Evolutionary conservation across 2,329 filamentous ascomycete species (phyloP), one percentile per base, ranked within the genome.

Genomic region (Hysterium pulicare): DNA sequence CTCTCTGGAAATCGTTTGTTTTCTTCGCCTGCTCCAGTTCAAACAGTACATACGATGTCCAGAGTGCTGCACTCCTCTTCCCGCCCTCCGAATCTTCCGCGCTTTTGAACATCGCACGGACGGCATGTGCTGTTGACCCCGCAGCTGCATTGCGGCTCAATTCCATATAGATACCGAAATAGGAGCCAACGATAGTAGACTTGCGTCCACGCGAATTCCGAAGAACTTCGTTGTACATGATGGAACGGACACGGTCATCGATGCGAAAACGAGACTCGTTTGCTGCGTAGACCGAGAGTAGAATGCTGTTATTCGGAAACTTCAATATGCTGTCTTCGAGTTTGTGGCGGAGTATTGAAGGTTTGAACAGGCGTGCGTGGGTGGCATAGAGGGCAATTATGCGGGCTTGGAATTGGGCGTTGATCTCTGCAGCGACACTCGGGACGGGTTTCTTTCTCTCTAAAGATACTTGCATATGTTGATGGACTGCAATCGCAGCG

Each of bases 231-330:
- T 69, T 62, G 16, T 75, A 67, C 9, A 90, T 70, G 7, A 87
- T 67, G 5, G 77, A 73, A n/a, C 86, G 81, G 16, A 94, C 79
- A 15, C 87, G 84, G 53, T 94, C 87, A 47, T 89, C 79, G 41
- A 93, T 76, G 19, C 83, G 78, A 33, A 88, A 79, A 6, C 83
- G 79, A 2, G 81, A 74, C 59, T 91, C 84, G 48, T 87, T 83
- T 73, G 83, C 86, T n/a, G 82, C 77, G 49, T 85, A 85, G 0
- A 93, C 69, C 1, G 78, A 73, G 1, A 94, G 74, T 47, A 96
- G 84, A 5, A 88, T 74, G 1, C 82, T 86, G 67, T 95, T 96
- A 37, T 74, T 72, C 0, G 90, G 88, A 60, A 90, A 95, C 5
- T 70, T 60, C 0, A 56, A 54, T 17, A 93, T 71, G 47, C 84